Conservation (phyloP, 306 rosid species). For the Acacia crassicarpa region DNA sequence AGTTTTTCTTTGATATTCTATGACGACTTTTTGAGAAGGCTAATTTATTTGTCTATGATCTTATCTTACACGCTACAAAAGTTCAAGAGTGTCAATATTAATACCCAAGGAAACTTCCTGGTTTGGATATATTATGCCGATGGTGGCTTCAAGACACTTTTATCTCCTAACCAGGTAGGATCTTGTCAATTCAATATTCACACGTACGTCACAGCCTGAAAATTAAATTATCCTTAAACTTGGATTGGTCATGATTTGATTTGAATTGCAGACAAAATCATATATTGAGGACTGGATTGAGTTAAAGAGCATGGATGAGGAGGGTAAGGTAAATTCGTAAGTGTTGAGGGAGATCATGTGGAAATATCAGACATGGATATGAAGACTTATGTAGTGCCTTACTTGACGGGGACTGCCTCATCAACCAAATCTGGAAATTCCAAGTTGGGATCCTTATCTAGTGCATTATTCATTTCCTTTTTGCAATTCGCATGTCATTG, state of each 20-base stretch:
- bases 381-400: slow-evolving; percentile 63
- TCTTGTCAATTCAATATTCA: slow-evolving; percentile 2
- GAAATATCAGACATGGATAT: slow-evolving; percentile 59
- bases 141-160: slow-evolving; percentile 60
- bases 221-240: not conserved
- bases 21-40: slow-evolving; percentile 14
- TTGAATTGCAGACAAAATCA: slow-evolving; percentile 64
- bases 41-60: not conserved
- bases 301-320: slow-evolving; percentile 71
- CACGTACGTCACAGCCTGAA: not conserved
- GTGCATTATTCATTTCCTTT: no score
- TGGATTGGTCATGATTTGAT: not conserved
- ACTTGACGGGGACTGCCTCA: slow-evolving; percentile 43
- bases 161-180: slow-evolving; percentile 62
- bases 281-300: slow-evolving; percentile 90
- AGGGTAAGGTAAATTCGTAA: slow-evolving; percentile 70
- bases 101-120: slow-evolving; percentile 89
- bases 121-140: slow-evolving; percentile 91
- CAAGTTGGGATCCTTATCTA: not conserved
- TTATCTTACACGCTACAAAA: slow-evolving; percentile 39
- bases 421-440: not conserved
- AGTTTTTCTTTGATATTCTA: slow-evolving; percentile 23
- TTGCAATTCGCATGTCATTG: no score
- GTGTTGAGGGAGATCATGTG: slow-evolving; percentile 68
- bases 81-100: slow-evolving; percentile 71